phyloP scores from a whole-genome alignment of 2,329 filamentous ascomycete genomes.

The Taxawa tesnikishii region DNA sequence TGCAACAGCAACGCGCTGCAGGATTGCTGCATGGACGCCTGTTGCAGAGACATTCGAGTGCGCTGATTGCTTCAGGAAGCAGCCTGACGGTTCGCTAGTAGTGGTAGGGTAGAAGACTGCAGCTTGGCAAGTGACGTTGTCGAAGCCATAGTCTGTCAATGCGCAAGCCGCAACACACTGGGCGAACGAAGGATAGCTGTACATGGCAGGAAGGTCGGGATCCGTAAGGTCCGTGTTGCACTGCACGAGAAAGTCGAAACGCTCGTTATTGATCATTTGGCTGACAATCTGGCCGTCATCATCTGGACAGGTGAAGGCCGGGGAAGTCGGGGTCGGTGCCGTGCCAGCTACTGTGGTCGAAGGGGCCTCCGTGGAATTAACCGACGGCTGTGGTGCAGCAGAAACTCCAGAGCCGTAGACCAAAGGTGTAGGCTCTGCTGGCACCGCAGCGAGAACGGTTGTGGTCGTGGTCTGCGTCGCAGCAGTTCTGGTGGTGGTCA shows the following conservation, averaged over 20 bases:
- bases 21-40: conserved; percentile 17
- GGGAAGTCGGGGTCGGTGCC: conserved; percentile 14
- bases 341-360: not conserved
- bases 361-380: not conserved
- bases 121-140: conserved; percentile 18
- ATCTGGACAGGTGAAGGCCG: conserved; percentile 18
- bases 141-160: conserved; percentile 15
- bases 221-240: conserved; percentile 20
- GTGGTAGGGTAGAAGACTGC: conserved; percentile 14
- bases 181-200: conserved; percentile 16
- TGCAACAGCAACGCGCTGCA: conserved; percentile 17
- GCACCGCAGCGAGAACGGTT: conserved; percentile 3
- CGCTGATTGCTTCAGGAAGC: conserved; percentile 18
- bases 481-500: conserved; percentile 10
- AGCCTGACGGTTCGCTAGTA: conserved; percentile 15
- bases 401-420: conserved; percentile 1
- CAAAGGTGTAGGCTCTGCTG: not conserved
- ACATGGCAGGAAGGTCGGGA: conserved; percentile 12
- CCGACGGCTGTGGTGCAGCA: conserved; percentile 2
- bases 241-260: conserved; percentile 20
- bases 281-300: conserved; percentile 18
- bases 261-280: conserved; percentile 17
- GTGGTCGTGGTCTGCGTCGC: conserved; percentile 10
- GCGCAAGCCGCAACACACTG: conserved; percentile 22
- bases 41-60: conserved; percentile 12